Evolutionary conservation across 2,329 filamentous ascomycete genomes (phyloP), one percentile per base, ranked within the genome.

Genomic region (Fusarium decemcellulare): DNA sequence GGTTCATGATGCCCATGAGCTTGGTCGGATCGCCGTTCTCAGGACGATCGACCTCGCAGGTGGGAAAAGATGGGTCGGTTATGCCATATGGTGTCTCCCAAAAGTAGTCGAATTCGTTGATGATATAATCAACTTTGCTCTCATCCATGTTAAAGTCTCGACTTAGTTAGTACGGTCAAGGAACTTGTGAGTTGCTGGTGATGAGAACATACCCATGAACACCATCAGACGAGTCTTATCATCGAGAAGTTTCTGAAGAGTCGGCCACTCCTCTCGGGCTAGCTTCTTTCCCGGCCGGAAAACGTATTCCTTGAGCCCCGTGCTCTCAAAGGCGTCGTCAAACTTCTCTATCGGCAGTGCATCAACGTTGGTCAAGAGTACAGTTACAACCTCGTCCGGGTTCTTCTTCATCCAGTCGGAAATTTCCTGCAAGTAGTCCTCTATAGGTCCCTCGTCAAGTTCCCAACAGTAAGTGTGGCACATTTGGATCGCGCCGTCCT

Each of bases 11-110:
- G 27, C 72, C 72, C 73, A 75, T 75, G n/a, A 75, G 72, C 54
- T 72, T 63, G 14, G 34, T n/a, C 11, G 72, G 51, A 34, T 72
- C 50, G 14, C 69, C 64, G 1, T 76, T 77, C 0, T 76, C 53
- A 0, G 93, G 93, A 8, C 92, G 86, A 74, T 92, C 85, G 4
- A 93, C 84, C 11, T 81, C 81, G 80, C 93, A 95, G 43, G 86
- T 87, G 74, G 89, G 89, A 74, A 92, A 90, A 15, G 81, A 82
- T 1, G 85, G 79, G 52, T 87, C 81, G 2, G 85, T 87, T 65
- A 90, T 88, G 68, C 92, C 89, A 79, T 87, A 95, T 1, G 87
- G 84, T 46, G 92, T 95, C 77, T 95, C 93, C 82, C 92, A 94
- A 70, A 91, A 86, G 78, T 89, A 89, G 27, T 81, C 79, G 74